Conservation (phyloP, 73 alveolate genomes). For the Tetrahymena malaccensis region DNA sequence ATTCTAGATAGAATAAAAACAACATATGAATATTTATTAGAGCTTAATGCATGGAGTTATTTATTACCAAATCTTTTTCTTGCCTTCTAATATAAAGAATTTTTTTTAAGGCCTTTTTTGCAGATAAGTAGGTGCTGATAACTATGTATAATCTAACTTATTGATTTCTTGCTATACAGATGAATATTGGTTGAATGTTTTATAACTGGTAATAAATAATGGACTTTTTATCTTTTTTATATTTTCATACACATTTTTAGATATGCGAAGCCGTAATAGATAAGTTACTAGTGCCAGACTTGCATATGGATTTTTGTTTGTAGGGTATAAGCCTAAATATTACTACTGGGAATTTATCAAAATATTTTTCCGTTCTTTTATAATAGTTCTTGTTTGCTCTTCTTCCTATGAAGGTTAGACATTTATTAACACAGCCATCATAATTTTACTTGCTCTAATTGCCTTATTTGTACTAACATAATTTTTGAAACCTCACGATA, state of each 20-base stretch:
- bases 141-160: not conserved
- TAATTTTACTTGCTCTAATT: not conserved
- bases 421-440: not conserved
- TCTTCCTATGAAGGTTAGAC: not conserved
- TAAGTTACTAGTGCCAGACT: not conserved
- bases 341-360: not conserved
- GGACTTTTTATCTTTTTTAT: not conserved
- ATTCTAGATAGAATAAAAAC: not conserved
- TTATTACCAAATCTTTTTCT: not conserved
- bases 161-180: not conserved
- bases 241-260: not conserved
- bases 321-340: not conserved
- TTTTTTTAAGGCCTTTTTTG: not conserved
- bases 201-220: not conserved
- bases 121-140: not conserved
- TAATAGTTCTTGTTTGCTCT: not conserved
- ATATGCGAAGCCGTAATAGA: not conserved
- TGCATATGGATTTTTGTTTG: not conserved
- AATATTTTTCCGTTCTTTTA: not conserved
- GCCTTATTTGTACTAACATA: not conserved
- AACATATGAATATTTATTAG: not conserved
- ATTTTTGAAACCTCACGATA: not conserved
- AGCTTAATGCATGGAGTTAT: not conserved
- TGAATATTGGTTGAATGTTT: not conserved
- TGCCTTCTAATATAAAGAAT: not conserved